Conservation (phyloP, 2,329 filamentous ascomycete genomes). For the Ambrosiella cleistominuta region DNA sequence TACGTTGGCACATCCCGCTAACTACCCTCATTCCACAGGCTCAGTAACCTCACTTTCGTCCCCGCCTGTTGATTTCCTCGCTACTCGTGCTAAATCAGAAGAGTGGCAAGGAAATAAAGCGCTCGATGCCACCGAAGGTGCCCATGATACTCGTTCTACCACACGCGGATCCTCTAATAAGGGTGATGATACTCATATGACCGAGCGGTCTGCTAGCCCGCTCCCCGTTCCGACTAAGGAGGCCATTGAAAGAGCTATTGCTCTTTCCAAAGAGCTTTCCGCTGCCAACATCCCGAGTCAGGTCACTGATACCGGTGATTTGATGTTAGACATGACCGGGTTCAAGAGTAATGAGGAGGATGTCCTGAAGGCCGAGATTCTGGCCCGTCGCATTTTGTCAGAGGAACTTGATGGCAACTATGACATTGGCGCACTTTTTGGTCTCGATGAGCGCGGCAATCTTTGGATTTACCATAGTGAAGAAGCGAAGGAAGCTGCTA, state of each 20-base stretch:
- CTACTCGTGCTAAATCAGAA: slow-evolving; percentile 34
- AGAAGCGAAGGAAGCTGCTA: slow-evolving; percentile 80
- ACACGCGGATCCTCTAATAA: slow-evolving; percentile 24
- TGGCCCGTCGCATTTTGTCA: slow-evolving; percentile 78
- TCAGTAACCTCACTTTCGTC: slow-evolving; percentile 35
- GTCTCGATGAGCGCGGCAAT: slow-evolving; percentile 87
- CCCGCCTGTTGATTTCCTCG: slow-evolving; percentile 33
- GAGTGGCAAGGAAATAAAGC: slow-evolving; percentile 18
- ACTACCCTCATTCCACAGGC: slow-evolving; percentile 19
- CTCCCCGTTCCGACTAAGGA: slow-evolving; percentile 54
- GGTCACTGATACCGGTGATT: slow-evolving; percentile 79
- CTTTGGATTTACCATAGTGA: slow-evolving; percentile 99
- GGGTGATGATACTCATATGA: slow-evolving; percentile 24
- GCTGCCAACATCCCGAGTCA: slow-evolving; percentile 82
- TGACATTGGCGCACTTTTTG: slow-evolving; percentile 88
- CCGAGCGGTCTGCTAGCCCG: slow-evolving; percentile 56
- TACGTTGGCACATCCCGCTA: not conserved
- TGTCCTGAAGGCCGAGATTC: slow-evolving; percentile 75
- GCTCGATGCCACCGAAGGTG: slow-evolving; percentile 35
- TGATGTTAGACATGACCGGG: slow-evolving; percentile 96
- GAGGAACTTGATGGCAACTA: slow-evolving; percentile 91
- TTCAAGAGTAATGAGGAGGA: slow-evolving; percentile 93
- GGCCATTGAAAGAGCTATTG: slow-evolving; percentile 66
- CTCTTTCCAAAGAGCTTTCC: slow-evolving; percentile 71
- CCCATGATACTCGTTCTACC: slow-evolving; percentile 20